Evolutionary conservation across 768 basidiomycete species (phyloP), one percentile per base, ranked within the genome.

Genomic region (Scleroderma bovista): DNA sequence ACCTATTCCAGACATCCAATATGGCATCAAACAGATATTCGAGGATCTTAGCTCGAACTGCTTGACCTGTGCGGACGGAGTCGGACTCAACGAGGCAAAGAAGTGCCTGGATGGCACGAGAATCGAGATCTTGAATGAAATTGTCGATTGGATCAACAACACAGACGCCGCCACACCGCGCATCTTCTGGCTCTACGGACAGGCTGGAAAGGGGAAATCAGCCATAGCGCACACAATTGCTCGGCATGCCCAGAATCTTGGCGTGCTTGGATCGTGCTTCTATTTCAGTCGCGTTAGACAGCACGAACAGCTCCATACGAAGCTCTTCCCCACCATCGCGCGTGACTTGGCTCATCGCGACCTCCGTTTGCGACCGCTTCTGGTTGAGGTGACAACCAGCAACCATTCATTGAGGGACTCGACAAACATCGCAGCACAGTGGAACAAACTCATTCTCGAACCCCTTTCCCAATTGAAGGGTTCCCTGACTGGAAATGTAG

Each of bases 261-360:
- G 48, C n/a, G 37, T 53, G 16, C 52, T 62, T 6, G 60, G 57
- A 31, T 53, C 60, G 17, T 47, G 50, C 6, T 48, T 61, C 34
- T 62, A 55, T 41, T 55, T 62, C 31, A 46, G 50, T 31, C 54
- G 33, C 19, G 31, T 16, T 16, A 31, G 8, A 19, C 24, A 48
- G 34, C 17, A 31, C 2, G 47, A 48, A 23, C 6, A 37, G 13
- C 48, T 46, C 19, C 38, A 47, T 42, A 32, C 23, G 44, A 24
- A 51, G 54, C 58, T 40, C 17, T 22, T 22, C 11, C 13, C 39
- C 8, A 19, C 39, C 9, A 19, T 40, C 7, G 39, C 39, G 17
- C 51, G 51, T 15, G 55, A 57, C 17, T 47, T 62, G 3, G 61
- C 61, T 32, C 53, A 45, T 1, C 50, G 52, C 31, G 51, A 59